phyloP scores from a whole-genome alignment of 169 alveolate species.

The Nephromyces sp. region DNA sequence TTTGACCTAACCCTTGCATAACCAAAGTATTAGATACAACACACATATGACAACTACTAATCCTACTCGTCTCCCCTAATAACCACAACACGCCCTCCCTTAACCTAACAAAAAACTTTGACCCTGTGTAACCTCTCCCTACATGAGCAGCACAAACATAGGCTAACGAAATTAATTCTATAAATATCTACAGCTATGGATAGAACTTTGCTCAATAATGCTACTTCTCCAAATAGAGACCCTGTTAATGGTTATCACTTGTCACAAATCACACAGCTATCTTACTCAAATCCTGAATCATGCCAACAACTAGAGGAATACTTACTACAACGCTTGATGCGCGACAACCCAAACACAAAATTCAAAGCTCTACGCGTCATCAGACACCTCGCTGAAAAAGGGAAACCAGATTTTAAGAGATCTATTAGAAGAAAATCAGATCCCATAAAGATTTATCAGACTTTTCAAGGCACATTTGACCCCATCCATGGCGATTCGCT shows the following conservation, averaged over 20 bases:
- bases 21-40: too few relatives aligned
- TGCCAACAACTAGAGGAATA: slow-evolving; percentile 37
- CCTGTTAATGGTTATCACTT: slow-evolving; percentile 37
- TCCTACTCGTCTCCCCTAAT: too few relatives aligned
- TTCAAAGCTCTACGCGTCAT: slow-evolving; percentile 17
- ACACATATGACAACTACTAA: too few relatives aligned
- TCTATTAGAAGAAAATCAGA: slow-evolving; percentile 27
- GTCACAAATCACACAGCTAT: slow-evolving; percentile 22
- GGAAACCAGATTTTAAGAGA: slow-evolving; percentile 34
- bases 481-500: slow-evolving; percentile 36
- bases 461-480: slow-evolving; percentile 31
- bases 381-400: slow-evolving; percentile 24
- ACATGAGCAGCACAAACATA: too few relatives aligned
- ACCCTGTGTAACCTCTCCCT: too few relatives aligned
- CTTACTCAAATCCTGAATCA: slow-evolving; percentile 25
- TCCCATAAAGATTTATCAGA: slow-evolving; percentile 26
- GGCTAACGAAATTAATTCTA: too few relatives aligned
- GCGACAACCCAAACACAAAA: slow-evolving; percentile 34
- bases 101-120: too few relatives aligned
- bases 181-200: too few relatives aligned
- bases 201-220: slow-evolving; percentile 16
- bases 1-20: too few relatives aligned
- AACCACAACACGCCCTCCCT: too few relatives aligned
- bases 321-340: slow-evolving; percentile 18
- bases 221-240: slow-evolving; percentile 35